A percentile compares a stretch with the other conserved stretches of the same genome.
Evolutionary conservation across 2,329 filamentous ascomycete genomes (phyloP).

Genomic region (Neofusicoccum cordaticola): DNA sequence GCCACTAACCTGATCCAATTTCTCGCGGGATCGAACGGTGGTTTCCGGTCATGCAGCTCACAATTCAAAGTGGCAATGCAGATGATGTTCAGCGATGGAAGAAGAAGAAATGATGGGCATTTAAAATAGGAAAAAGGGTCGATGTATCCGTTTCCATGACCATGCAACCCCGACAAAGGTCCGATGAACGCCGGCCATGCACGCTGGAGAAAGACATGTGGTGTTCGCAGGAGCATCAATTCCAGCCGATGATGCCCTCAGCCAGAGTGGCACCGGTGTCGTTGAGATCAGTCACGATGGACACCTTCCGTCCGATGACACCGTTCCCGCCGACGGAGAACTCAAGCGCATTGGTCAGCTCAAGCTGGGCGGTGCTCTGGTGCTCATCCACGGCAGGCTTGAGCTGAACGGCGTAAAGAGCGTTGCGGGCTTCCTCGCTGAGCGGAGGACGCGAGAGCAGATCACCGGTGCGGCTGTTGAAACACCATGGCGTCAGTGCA

Average conservation of each 20-base stretch:
- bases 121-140: too few species aligned
- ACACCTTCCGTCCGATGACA: constrained; percentile 15
- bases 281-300: not conserved
- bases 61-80: too few species aligned
- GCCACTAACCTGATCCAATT: too few species aligned
- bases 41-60: too few species aligned
- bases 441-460: not conserved
- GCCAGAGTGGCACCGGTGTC: not conserved
- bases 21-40: too few species aligned
- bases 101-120: too few species aligned
- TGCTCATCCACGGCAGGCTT: constrained; percentile 7
- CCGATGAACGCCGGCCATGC: not conserved
- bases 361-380: constrained; percentile 1
- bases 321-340: constrained; percentile 10
- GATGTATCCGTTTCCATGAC: not conserved
- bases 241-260: constrained; percentile 18
- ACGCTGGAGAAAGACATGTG: not conserved
- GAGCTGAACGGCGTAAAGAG: constrained; percentile 12
- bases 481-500: not conserved
- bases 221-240: not conserved
- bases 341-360: constrained; percentile 5
- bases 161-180: not conserved
- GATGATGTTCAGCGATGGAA: not conserved
- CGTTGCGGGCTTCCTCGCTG: constrained; percentile 10
- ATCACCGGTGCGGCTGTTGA: constrained; percentile 15